A percentile compares a stretch with the other conserved stretches of the same genome.
Evolutionary conservation across 495 filamentous ascomycete species (phyloP).

Genomic region (Neurospora sp.): DNA sequence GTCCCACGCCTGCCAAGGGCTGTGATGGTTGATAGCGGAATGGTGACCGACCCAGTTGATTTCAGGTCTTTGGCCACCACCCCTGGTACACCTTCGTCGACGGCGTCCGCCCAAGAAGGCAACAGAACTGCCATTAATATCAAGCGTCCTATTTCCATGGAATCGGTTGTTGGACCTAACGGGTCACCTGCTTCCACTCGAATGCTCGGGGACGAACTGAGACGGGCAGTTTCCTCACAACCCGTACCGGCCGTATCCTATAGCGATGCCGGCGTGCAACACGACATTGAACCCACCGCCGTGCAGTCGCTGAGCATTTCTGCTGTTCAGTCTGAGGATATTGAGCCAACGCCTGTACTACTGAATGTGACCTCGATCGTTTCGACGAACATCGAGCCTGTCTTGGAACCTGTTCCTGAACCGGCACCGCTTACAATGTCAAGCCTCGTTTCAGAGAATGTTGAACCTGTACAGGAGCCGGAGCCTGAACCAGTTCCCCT

Average conservation of each 20-base stretch:
- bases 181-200: constrained; percentile 14
- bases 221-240: constrained; percentile 14
- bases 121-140: background rate
- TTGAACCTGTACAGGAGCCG: constrained; percentile 16
- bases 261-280: constrained; percentile 30
- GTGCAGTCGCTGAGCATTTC: constrained; percentile 18
- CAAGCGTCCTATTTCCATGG: constrained; percentile 28
- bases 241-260: constrained; percentile 22
- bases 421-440: constrained; percentile 14
- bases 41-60: constrained; percentile 75
- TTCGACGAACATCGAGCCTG: constrained; percentile 15
- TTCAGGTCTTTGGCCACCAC: constrained; percentile 3
- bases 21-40: constrained; percentile 67
- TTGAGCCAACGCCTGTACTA: constrained; percentile 8
- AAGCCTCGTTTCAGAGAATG: constrained; percentile 14
- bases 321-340: constrained; percentile 17
- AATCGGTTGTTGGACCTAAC: constrained; percentile 22
- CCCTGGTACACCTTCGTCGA: background rate
- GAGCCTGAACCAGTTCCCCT: constrained; percentile 12
- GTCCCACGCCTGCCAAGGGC: constrained; percentile 41
- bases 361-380: constrained; percentile 12
- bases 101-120: background rate
- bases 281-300: constrained; percentile 23
- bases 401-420: constrained; percentile 8
- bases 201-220: constrained; percentile 20